Evolutionary conservation across 306 rosid species (phyloP).

Genomic region (Fragaria iinumae): DNA sequence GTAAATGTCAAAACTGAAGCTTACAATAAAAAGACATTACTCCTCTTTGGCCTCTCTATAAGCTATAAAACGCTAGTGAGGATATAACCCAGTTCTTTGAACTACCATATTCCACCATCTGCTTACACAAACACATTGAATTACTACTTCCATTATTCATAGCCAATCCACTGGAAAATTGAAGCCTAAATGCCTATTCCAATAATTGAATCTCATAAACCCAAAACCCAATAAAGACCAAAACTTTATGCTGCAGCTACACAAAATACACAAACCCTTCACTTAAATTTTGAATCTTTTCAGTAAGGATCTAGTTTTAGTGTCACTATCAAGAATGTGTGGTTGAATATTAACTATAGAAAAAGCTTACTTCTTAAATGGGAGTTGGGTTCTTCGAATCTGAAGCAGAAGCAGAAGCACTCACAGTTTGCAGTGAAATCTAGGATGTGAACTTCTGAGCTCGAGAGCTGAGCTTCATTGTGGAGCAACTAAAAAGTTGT

Average conservation of each 20-base stretch:
- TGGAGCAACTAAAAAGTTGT: background rate
- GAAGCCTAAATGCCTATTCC: background rate
- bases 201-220: background rate
- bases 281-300: background rate
- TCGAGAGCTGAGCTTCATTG: background rate
- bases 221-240: background rate
- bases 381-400: slow-evolving; percentile 8
- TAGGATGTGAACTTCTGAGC: background rate
- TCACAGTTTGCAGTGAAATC: background rate
- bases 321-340: background rate
- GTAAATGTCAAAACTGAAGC: slow-evolving; percentile 23
- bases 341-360: background rate
- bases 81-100: slow-evolving; percentile 6
- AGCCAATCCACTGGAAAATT: background rate
- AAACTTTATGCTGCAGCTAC: background rate
- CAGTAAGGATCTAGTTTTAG: slow-evolving; percentile 2
- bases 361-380: background rate
- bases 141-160: background rate
- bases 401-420: slow-evolving; percentile 7
- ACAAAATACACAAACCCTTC: background rate
- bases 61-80: background rate
- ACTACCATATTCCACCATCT: slow-evolving; percentile 18
- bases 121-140: slow-evolving; percentile 2
- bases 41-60: slow-evolving; percentile 9
- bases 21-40: background rate